Evolutionary conservation across 306 rosid species (phyloP).

Genomic region (Rosa multiflora): DNA sequence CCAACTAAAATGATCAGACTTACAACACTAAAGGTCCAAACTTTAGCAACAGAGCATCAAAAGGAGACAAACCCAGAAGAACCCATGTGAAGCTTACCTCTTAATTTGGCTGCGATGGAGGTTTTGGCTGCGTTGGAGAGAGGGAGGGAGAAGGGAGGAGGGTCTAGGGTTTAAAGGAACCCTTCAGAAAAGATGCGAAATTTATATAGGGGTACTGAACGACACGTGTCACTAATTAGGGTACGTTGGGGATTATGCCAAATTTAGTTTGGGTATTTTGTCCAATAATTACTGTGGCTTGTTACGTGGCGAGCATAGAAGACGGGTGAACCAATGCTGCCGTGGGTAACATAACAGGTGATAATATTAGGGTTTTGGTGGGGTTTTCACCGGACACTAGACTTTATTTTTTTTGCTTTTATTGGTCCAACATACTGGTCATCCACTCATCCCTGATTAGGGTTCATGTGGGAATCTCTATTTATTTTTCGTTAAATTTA

Average conservation of each 20-base stretch:
- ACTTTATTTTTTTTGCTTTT: not conserved
- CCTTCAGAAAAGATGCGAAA: not conserved
- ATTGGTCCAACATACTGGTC: too few relatives aligned
- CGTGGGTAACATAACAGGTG: not conserved
- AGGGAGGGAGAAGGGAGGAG: slow-evolving; percentile 1
- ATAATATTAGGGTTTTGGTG: slow-evolving; percentile 21
- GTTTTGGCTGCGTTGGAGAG: slow-evolving; percentile 7
- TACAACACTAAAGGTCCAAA: not conserved
- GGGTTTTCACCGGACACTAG: not conserved
- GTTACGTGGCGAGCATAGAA: not conserved
- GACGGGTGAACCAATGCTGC: not conserved
- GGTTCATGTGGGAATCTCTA: not conserved
- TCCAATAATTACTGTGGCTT: not conserved
- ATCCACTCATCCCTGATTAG: not conserved
- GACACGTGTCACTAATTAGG: not conserved
- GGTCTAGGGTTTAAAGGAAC: slow-evolving; percentile 38
- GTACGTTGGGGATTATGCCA: not conserved
- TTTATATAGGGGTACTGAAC: slow-evolving; percentile 7
- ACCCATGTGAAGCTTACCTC: slow-evolving; percentile 10
- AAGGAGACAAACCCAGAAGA: not conserved
- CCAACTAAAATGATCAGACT: not conserved
- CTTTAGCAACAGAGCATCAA: not conserved
- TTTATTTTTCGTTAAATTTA: too few relatives aligned
- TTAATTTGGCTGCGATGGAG: not conserved
- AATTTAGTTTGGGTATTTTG: not conserved